Conservation (phyloP, 768 basidiomycete species). For the Hygrophoropsis aurantiaca region DNA sequence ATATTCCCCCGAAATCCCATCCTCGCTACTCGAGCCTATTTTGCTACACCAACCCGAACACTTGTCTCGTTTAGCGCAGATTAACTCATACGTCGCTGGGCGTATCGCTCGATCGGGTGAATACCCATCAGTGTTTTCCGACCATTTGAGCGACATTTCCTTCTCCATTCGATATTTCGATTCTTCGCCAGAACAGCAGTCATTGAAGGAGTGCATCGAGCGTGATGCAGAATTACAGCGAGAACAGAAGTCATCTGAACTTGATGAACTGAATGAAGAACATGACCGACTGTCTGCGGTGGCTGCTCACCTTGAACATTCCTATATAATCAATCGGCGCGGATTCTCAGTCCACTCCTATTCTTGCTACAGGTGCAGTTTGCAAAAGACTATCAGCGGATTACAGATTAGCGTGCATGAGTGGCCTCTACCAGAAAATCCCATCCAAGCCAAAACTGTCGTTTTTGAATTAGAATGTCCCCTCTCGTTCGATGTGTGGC, state of each 20-base stretch:
- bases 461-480: conserved; percentile 40
- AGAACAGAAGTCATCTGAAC: conserved; percentile 23
- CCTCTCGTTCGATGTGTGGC: conserved; percentile 33
- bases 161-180: conserved; percentile 37
- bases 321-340: no score
- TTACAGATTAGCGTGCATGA: conserved; percentile 35
- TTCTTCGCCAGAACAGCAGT: conserved; percentile 13
- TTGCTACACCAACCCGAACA: conserved; percentile 30
- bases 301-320: no score
- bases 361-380: conserved; percentile 19
- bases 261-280: conserved; percentile 14
- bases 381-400: conserved; percentile 10
- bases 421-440: conserved; percentile 38
- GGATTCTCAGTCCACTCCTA: no score
- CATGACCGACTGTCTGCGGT: conserved; percentile 13
- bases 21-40: conserved; percentile 34
- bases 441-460: conserved; percentile 17
- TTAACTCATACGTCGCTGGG: conserved; percentile 28
- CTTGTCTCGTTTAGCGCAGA: conserved; percentile 4
- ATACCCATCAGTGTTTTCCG: conserved; percentile 33
- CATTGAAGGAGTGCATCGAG: conserved; percentile 28
- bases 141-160: conserved; percentile 9
- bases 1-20: conserved; percentile 42
- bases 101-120: conserved; percentile 20
- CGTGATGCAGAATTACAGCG: conserved; percentile 17